Evolutionary conservation across 2,329 filamentous ascomycete species (phyloP).

Genomic region (Fonsecaea multimorphosa): DNA sequence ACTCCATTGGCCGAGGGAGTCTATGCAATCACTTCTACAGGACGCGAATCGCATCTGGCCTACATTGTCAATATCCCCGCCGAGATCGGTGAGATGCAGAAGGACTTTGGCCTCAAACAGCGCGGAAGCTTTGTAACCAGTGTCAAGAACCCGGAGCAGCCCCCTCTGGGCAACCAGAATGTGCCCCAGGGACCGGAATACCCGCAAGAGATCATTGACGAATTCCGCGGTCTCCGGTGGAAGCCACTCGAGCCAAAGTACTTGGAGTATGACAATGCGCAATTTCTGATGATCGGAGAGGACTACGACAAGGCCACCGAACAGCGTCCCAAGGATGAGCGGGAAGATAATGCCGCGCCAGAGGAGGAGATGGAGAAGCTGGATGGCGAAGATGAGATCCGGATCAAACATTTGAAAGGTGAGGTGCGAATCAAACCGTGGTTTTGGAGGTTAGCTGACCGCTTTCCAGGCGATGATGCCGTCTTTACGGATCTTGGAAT

Average conservation of each 20-base stretch:
- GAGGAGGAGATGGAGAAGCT: slow-evolving; percentile 73
- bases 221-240: slow-evolving; percentile 77
- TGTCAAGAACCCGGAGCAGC: slow-evolving; percentile 77
- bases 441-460: background rate
- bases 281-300: slow-evolving; percentile 78
- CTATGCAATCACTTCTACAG: slow-evolving; percentile 78
- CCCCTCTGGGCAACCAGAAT: slow-evolving; percentile 67
- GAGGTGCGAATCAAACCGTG: slow-evolving; percentile 27
- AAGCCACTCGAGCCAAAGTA: slow-evolving; percentile 73
- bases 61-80: slow-evolving; percentile 79
- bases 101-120: slow-evolving; percentile 72
- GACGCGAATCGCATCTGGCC: slow-evolving; percentile 74
- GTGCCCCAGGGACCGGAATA: slow-evolving; percentile 72
- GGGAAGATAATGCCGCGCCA: slow-evolving; percentile 62
- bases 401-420: slow-evolving; percentile 67
- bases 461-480: slow-evolving; percentile 61
- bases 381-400: slow-evolving; percentile 74
- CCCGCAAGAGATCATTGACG: slow-evolving; percentile 72
- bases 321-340: slow-evolving; percentile 60
- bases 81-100: slow-evolving; percentile 73
- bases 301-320: slow-evolving; percentile 60
- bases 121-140: slow-evolving; percentile 80
- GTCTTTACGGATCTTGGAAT: slow-evolving; percentile 66
- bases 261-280: slow-evolving; percentile 74
- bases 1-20: slow-evolving; percentile 83